Base-by-base conservation (phyloP, 352 stramenopile species). In the Phytophthora ohioensis region DNA sequence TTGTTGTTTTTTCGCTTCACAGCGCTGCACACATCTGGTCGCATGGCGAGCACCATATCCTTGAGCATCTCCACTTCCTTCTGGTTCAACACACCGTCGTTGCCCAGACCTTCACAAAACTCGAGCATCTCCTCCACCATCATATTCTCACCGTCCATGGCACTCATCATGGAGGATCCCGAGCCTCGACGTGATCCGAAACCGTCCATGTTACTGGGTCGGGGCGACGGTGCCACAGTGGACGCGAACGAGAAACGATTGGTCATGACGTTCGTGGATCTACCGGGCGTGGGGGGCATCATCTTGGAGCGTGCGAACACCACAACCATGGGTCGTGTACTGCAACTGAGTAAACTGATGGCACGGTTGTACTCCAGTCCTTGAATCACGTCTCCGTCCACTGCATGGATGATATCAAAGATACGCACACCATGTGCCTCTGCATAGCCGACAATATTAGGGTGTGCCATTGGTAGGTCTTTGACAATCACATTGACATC, bases 401-500 rank as follows among this genome's bases (percentile, higher is more conserved):
- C 83, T 0, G 88, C 88, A 67, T 95, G 88, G 46, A 95, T 84
- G 32, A 91, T 79, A 46, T 95, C 88, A 42, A 84, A 86, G 35
- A 92, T 83, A n/a, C 85, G 85, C 54, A 95, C 88, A 34, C 88
- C 88, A 63, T 93, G 88, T 0, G 88, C 82, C 59, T 95, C 88
- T 4, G 88, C 88, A 52, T 94, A 95, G 8, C 88, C 88, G 15
- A 94, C 87, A 35, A 95, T 90, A 60, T 95, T 95, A 4, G 85
- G 80, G 62, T 93, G 84, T 2, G 84, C 80, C 85, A 92, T 92
- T 32, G 88, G 88, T 46, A 95, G 75, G 35, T 93, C 86, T 51
- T 92, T 94, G 27, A 95, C 88, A 48, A 95, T 92, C 7, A 95
- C 87, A 52, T 93, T 88, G n/a, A 85, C 75, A 57, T 95, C 88